Conservation (phyloP, 257 asterid genomes). For the Hygrophila difformis region DNA sequence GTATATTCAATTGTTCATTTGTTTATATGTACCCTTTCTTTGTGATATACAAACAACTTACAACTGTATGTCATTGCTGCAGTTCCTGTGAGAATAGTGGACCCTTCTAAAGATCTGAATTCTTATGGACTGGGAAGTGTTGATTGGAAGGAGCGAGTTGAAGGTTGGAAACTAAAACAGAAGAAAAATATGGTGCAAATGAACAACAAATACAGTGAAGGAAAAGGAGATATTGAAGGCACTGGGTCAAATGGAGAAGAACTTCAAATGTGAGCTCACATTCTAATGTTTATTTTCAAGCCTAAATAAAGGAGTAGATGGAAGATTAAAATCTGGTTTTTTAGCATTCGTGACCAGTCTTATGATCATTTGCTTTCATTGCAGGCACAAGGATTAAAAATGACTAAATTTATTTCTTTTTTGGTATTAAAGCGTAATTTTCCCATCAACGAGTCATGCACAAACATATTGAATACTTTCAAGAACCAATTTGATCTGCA, state of each 20-base stretch:
- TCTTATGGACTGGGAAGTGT: constrained; percentile 83
- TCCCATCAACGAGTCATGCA: too few relatives aligned
- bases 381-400: too few relatives aligned
- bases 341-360: neutral
- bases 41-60: constrained; percentile 10
- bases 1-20: neutral
- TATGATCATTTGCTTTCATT: too few relatives aligned
- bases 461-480: too few relatives aligned
- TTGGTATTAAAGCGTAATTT: too few relatives aligned
- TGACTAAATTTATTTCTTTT: too few relatives aligned
- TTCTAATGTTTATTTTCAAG: neutral
- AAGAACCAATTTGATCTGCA: constrained; percentile 1
- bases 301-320: neutral
- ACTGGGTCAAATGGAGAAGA: constrained; percentile 77
- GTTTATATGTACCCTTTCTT: neutral
- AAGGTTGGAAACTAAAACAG: constrained; percentile 77
- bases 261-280: constrained; percentile 53
- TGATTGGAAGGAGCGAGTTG: constrained; percentile 96
- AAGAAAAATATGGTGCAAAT: constrained; percentile 48
- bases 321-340: neutral
- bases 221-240: constrained; percentile 60
- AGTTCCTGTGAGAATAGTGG: constrained; percentile 91
- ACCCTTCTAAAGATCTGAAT: constrained; percentile 74
- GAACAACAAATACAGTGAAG: constrained; percentile 44
- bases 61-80: constrained; percentile 15